A percentile compares a stretch with the other conserved stretches of the same genome.
These are phyloP conservation scores for Aspergillus steynii DNA, from an alignment of 495 filamentous ascomycete species.

Conservation along the genomic window DNA sequence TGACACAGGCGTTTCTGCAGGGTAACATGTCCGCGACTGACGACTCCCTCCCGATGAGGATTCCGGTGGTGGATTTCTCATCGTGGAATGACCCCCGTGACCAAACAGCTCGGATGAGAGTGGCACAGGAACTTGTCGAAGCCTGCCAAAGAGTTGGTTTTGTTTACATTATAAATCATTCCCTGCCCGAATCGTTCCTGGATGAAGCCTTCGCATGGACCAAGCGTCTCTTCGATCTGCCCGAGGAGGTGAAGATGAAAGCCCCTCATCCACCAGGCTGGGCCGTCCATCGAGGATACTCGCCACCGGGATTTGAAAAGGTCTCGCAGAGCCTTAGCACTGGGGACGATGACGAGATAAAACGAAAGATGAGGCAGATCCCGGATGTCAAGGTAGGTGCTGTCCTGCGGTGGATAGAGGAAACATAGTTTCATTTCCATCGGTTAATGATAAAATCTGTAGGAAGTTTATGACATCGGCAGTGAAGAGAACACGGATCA, in stretches of 20 bases:
- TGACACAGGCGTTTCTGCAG: not conserved
- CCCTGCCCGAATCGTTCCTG: conserved; percentile 43
- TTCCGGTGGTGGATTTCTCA: conserved; percentile 58
- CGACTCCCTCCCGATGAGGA: conserved; percentile 22
- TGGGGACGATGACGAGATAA: conserved; percentile 38
- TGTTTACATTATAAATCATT: conserved; percentile 59
- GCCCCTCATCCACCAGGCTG: conserved; percentile 63
- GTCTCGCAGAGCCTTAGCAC: conserved; percentile 58
- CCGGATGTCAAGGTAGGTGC: conserved; percentile 39
- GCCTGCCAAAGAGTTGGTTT: conserved; percentile 61
- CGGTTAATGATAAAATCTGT: not conserved
- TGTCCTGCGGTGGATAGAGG: not conserved
- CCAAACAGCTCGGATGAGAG: conserved; percentile 32
- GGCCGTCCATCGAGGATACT: conserved; percentile 63
- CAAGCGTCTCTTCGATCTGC: conserved; percentile 46
- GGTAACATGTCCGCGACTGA: not conserved
- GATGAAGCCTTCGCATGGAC: conserved; percentile 58
- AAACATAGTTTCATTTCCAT: not conserved
- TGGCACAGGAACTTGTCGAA: conserved; percentile 49
- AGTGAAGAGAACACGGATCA: conserved; percentile 54
- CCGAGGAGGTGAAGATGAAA: conserved; percentile 47
- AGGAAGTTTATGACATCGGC: conserved; percentile 71
- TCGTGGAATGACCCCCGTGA: conserved; percentile 33
- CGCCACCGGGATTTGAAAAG: conserved; percentile 64
- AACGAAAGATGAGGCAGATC: conserved; percentile 33